phyloP scores from a whole-genome alignment of 2,329 filamentous ascomycete species.

The Moelleriella libera region DNA sequence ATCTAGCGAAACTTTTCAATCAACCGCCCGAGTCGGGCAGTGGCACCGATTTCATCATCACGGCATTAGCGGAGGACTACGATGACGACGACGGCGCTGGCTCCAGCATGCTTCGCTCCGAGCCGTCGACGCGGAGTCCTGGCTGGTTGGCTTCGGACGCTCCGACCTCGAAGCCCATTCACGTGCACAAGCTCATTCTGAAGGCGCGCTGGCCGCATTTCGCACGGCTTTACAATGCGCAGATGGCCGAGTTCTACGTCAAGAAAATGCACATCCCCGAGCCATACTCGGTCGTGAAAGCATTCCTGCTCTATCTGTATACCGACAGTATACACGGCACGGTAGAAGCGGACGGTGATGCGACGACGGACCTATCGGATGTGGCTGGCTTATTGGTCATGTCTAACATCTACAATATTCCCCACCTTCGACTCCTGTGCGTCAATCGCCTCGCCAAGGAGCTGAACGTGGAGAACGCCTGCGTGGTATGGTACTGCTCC shows the following conservation, averaged over 20 bases:
- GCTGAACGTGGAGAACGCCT: conserved; percentile 86
- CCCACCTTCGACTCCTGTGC: conserved; percentile 77
- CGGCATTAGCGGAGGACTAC: conserved; percentile 67
- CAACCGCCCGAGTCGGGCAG: conserved; percentile 71
- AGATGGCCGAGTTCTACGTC: conserved; percentile 96
- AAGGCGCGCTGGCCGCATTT: conserved; percentile 97
- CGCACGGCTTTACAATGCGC: conserved; percentile 74
- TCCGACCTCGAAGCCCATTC: conserved; percentile 67
- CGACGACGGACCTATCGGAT: conserved; percentile 66
- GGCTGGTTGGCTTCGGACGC: conserved; percentile 48
- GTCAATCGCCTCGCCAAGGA: conserved; percentile 83
- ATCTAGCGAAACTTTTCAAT: conserved; percentile 79
- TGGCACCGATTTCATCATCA: conserved; percentile 82
- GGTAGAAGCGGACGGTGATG: conserved; percentile 42
- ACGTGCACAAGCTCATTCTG: conserved; percentile 89
- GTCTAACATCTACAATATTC: conserved; percentile 97
- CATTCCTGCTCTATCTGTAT: conserved; percentile 93
- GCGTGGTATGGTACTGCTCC: conserved; percentile 91
- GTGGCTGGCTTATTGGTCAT: conserved; percentile 92
- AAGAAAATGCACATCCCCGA: conserved; percentile 97
- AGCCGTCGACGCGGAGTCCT: conserved; percentile 26
- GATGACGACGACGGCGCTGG: conserved; percentile 51
- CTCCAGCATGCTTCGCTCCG: conserved; percentile 31
- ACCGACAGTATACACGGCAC: conserved; percentile 70
- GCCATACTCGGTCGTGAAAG: conserved; percentile 83